phyloP scores from a whole-genome alignment of 2,329 filamentous ascomycete species.

The Paraphaeosphaeria minitans region DNA sequence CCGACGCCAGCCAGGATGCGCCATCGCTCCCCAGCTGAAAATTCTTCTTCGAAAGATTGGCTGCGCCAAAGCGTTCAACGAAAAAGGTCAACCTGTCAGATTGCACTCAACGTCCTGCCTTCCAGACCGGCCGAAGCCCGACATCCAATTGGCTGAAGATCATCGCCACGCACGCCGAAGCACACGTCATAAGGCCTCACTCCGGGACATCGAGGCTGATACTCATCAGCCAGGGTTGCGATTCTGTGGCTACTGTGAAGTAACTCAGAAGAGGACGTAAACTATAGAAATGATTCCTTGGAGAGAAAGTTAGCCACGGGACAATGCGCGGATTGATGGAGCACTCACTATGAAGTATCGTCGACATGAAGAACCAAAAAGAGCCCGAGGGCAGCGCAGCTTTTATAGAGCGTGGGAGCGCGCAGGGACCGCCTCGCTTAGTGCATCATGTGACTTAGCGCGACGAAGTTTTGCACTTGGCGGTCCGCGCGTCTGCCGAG shows the following conservation, averaged over 20 bases:
- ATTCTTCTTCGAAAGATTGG: slow-evolving; percentile 40
- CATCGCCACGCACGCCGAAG: slow-evolving; percentile 92
- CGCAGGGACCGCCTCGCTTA: slow-evolving; percentile 6
- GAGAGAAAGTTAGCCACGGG: too few species aligned
- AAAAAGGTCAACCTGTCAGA: slow-evolving; percentile 73
- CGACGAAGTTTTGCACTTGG: background rate
- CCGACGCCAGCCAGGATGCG: too few species aligned
- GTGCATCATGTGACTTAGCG: slow-evolving; percentile 1
- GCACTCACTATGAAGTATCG: slow-evolving; percentile 25
- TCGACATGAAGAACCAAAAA: slow-evolving; percentile 10
- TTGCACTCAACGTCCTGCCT: slow-evolving; percentile 81
- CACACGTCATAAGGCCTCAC: slow-evolving; percentile 71
- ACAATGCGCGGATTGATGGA: too few species aligned
- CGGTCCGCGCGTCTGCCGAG: slow-evolving; percentile 2
- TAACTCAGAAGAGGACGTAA: slow-evolving; percentile 88
- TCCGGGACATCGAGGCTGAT: slow-evolving; percentile 83
- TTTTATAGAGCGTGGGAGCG: background rate
- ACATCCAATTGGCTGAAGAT: slow-evolving; percentile 79
- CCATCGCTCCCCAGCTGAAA: too few species aligned
- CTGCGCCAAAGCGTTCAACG: slow-evolving; percentile 40
- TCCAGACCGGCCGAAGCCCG: slow-evolving; percentile 76
- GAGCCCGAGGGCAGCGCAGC: slow-evolving; percentile 2
- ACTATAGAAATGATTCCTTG: slow-evolving; percentile 79
- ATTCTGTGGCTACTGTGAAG: slow-evolving; percentile 89
- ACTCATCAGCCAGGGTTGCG: slow-evolving; percentile 90